A percentile compares a stretch with the other conserved stretches of the same genome.
phyloP scores from a whole-genome alignment of 768 basidiomycete species.

The Boletus reticulatus region DNA sequence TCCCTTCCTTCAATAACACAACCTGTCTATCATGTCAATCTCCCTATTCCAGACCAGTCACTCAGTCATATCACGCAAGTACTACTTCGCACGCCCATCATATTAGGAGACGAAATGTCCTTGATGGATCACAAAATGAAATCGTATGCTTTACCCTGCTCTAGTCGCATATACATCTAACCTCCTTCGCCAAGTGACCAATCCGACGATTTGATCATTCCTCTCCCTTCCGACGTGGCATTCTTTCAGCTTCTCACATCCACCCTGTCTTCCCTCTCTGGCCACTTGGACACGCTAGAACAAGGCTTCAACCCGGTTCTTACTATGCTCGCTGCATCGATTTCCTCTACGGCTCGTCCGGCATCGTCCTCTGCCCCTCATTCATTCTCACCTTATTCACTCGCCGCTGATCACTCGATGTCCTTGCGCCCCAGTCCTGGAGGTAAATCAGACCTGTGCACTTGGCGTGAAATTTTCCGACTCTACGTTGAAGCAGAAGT shows the following conservation, averaged over 20 bases:
- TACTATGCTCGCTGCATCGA: slow-evolving; percentile 44
- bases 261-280: slow-evolving; percentile 53
- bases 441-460: slow-evolving; percentile 62
- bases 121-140: background rate
- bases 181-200: background rate
- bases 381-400: slow-evolving; percentile 35
- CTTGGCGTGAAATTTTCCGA: slow-evolving; percentile 89
- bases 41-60: slow-evolving; percentile 11
- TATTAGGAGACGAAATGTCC: background rate
- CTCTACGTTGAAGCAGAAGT: slow-evolving; percentile 84
- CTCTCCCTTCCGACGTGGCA: slow-evolving; percentile 72
- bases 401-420: slow-evolving; percentile 10
- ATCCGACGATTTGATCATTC: slow-evolving; percentile 62
- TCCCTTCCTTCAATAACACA: background rate
- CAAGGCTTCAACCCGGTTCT: slow-evolving; percentile 46
- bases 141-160: slow-evolving; percentile 7
- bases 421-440: slow-evolving; percentile 40
- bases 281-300: slow-evolving; percentile 51
- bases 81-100: slow-evolving; percentile 1
- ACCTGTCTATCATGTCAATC: slow-evolving; percentile 8
- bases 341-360: slow-evolving; percentile 33
- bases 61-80: slow-evolving; percentile 5
- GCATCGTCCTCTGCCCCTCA: slow-evolving; percentile 27
- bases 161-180: background rate
- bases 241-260: slow-evolving; percentile 77